Evolutionary conservation across 768 basidiomycete genomes (phyloP), one percentile per base, ranked within the genome.

Genomic region (Candolleomyces eurysporus): DNA sequence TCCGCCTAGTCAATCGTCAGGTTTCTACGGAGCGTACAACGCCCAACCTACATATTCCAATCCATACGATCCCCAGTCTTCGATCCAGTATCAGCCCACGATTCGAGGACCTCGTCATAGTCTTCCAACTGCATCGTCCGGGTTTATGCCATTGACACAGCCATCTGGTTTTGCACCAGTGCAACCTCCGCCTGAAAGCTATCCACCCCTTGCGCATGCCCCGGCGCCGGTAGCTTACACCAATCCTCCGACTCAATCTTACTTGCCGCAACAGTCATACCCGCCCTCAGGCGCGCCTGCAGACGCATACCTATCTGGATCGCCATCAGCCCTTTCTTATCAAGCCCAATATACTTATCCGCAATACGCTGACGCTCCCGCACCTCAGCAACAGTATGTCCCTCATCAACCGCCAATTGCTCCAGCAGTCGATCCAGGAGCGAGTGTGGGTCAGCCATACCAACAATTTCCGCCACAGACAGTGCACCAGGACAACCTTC

Each of bases 111-210:
- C 89, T 13, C 79, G 90, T 57, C 86, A 88, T 65, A 91, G 87
- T 65, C 75, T 90, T 61, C 88, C 89, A 19, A 67, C 82, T 0
- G 74, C 84, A 7, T 85, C 89, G 0, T 89, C 90, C 11, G 89
- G 90, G 13, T 92, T 91, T 66, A 75, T 84, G 57, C 86, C 89
- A 43, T 68, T 88, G 49, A 69, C 79, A 30, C 79, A 72, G 43
- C 67, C 78, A 13, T 72, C 79, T 6, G 70, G 73, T 53, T 81
- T 79, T 64, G 66, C 65, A 14, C 60, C 73, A 19, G 59, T 76
- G 55, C 61, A 76, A 11, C 71, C 74, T 21, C 75, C 76, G 42
- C 69, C 74, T 11, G 36, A 36, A 36, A 36, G 36, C 22, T 76
- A 76, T 66, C 72, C 78, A 21, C 66, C 75, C 57, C 65, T 76